Evolutionary conservation across 2,329 filamentous ascomycete species (phyloP).

Genomic region (Onygenales sp.): DNA sequence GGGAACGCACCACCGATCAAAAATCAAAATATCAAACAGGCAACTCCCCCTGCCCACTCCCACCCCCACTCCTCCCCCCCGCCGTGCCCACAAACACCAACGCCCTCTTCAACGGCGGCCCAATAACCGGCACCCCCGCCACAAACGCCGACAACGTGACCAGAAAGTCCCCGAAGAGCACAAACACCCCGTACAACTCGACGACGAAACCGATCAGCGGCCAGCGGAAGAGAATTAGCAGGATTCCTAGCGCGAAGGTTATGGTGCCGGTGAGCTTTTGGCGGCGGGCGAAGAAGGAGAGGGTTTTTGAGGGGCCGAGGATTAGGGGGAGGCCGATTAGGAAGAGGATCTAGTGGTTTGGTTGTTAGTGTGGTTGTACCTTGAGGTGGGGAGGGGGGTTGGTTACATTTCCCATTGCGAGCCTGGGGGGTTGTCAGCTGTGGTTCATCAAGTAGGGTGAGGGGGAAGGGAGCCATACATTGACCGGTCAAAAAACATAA

Average conservation of each 20-base stretch:
- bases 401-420: slow-evolving; percentile 92
- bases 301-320: slow-evolving; percentile 83
- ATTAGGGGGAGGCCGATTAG: slow-evolving; percentile 92
- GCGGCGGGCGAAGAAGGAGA: slow-evolving; percentile 85
- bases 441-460: not conserved
- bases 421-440: slow-evolving; percentile 41
- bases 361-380: slow-evolving; percentile 5
- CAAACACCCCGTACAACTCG: slow-evolving; percentile 84
- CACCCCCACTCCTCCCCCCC: slow-evolving; percentile 54
- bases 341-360: slow-evolving; percentile 70
- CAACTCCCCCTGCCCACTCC: slow-evolving; percentile 7
- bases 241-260: slow-evolving; percentile 74
- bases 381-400: slow-evolving; percentile 6
- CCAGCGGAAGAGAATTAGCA: slow-evolving; percentile 83
- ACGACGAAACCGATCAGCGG: slow-evolving; percentile 82
- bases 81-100: slow-evolving; percentile 60
- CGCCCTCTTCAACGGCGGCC: slow-evolving; percentile 68
- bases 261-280: slow-evolving; percentile 88
- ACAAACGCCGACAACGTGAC: slow-evolving; percentile 86
- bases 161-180: slow-evolving; percentile 93
- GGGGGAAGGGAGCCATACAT: slow-evolving; percentile 50
- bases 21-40: slow-evolving; percentile 8
- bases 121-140: slow-evolving; percentile 72
- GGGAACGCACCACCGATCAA: no score
- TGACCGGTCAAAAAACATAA: slow-evolving; percentile 96